Evolutionary conservation across 306 rosid species (phyloP), one percentile per base, ranked within the genome.

Genomic region (Vicia faba): DNA sequence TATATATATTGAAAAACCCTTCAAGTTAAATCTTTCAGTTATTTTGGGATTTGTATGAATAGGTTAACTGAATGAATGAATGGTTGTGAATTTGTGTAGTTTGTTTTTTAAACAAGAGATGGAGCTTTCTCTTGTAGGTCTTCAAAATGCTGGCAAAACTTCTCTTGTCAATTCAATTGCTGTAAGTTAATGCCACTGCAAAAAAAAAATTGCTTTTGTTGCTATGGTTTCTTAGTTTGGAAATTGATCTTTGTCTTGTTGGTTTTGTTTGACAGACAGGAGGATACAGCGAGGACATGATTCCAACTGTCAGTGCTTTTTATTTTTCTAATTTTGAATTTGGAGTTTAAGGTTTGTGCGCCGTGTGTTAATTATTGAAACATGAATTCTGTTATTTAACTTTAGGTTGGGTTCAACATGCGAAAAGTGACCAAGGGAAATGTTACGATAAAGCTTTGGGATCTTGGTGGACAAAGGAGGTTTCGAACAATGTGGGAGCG

Each of bases 401-500:
- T 59, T 74, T 10, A 89, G 97, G 99, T 86, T 44, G 96, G 99
- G 16, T 93, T 93, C 80, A 93, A 93, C 83, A 90, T 93, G 99
- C 46, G 87, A 4, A 93, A 93, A 74, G 97, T 93, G 56, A 90
- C 97, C 0, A 89, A 93, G 77, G 97, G 98, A 61, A 89, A 93
- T 54, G 96, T 93, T 49, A 93, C 96, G 1, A 93, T 93, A 63
- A 93, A 93, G 85, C 91, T 93, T 71, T 93, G 97, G 98, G 98
- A 89, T 74, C 97, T 93, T 64, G 98, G 98, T 73, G 97, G 98
- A 51, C 98, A 93, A 75, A 77, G 92, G 79, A 87, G 98, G 80
- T 92, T 92, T 72, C 84, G 96, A 13, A 73, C 96, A 23, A 90
- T 93, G 99, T 93, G 97, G 99, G 97, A 93, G 80, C 97, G 97